Evolutionary conservation across 2,329 filamentous ascomycete genomes (phyloP).

Genomic region (Huntiella abstrusa): DNA sequence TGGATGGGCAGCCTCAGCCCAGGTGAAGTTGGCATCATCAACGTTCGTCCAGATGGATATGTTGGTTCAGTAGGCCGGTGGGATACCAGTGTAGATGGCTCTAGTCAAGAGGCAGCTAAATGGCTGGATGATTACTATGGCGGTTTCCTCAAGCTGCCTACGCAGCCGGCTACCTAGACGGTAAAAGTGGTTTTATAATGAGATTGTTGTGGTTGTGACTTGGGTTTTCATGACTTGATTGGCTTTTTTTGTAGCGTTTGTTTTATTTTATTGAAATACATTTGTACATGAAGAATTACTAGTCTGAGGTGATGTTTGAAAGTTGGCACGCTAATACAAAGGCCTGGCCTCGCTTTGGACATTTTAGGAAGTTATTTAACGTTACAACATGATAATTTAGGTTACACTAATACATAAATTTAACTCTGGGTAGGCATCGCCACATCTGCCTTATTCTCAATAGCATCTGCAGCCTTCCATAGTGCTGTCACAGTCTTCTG

Average conservation of each 20-base stretch:
- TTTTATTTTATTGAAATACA: background rate
- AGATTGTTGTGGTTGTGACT: background rate
- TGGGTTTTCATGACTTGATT: background rate
- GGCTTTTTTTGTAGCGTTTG: background rate
- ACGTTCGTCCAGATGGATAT: conserved; percentile 57
- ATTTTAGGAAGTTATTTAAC: background rate
- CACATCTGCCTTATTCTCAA: conserved; percentile 68
- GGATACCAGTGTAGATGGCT: conserved; percentile 31
- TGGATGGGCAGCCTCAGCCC: conserved; percentile 43
- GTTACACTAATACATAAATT: background rate
- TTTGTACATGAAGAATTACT: background rate
- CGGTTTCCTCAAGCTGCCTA: conserved; percentile 34
- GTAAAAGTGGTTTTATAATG: background rate
- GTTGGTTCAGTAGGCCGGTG: conserved; percentile 43
- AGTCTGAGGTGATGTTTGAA: no score
- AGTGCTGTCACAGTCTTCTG: conserved; percentile 90
- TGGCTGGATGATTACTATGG: conserved; percentile 37
- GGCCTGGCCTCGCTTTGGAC: no score
- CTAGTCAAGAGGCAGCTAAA: conserved; percentile 31
- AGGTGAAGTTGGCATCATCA: conserved; percentile 42
- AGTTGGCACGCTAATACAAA: no score
- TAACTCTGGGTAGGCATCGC: conserved; percentile 50
- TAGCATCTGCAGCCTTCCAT: conserved; percentile 43
- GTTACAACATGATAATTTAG: background rate
- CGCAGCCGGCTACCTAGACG: background rate